These are phyloP conservation scores for Fusarium camptoceras DNA, from an alignment of 2,329 filamentous ascomycete genomes.

Conservation along the genomic window DNA sequence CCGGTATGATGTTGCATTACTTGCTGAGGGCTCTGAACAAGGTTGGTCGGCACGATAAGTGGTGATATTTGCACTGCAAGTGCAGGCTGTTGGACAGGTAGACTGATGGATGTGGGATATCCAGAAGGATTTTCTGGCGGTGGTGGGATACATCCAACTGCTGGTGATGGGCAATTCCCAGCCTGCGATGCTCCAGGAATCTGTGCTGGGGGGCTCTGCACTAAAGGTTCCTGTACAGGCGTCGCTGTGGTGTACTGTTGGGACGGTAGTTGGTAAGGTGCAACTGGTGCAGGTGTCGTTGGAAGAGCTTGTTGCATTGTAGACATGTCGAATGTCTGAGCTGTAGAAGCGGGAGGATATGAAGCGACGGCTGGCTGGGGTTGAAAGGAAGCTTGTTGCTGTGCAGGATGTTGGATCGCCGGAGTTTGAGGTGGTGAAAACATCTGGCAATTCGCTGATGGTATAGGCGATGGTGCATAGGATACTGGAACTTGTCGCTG, in stretches of 20 bases:
- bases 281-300: background rate
- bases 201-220: background rate
- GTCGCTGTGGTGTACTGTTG: background rate
- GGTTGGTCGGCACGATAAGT: too few relatives aligned
- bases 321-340: slow-evolving; percentile 26
- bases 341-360: background rate
- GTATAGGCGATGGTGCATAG: background rate
- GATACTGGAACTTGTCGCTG: background rate
- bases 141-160: slow-evolving; percentile 9
- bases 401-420: background rate
- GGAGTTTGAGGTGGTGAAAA: slow-evolving; percentile 21
- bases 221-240: background rate
- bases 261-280: background rate
- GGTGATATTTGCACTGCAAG: background rate
- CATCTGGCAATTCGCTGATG: background rate
- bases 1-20: background rate
- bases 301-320: slow-evolving; percentile 33
- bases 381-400: background rate
- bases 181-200: background rate
- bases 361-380: background rate
- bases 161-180: background rate
- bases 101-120: too few relatives aligned
- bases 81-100: background rate
- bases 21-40: background rate
- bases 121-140: background rate